Percentiles rank a stretch among this genome's conserved stretches.
Conservation (phyloP, 2,329 filamentous ascomycete species). For the Fusarium sacchari region DNA sequence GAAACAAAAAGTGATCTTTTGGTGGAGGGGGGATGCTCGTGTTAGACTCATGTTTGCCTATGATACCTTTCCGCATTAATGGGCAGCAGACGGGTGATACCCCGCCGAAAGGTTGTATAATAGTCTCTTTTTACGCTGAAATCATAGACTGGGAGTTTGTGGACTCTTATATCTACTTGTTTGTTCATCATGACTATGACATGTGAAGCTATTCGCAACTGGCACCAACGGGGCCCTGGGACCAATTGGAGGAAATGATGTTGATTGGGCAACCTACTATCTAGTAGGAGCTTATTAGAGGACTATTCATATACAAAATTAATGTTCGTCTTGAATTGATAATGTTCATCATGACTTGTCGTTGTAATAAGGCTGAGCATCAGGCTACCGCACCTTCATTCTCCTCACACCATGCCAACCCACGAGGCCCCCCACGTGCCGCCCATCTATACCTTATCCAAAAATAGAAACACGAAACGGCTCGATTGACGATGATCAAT, state of each 20-base stretch:
- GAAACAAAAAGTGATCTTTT: constrained; percentile 38
- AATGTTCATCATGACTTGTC: background rate
- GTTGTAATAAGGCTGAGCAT: background rate
- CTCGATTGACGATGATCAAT: background rate
- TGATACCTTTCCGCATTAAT: constrained; percentile 39
- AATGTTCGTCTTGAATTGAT: background rate
- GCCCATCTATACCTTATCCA: background rate
- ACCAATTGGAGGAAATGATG: background rate
- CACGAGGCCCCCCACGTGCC: background rate
- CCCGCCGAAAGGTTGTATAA: constrained; percentile 42
- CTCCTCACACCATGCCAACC: background rate
- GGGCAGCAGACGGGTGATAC: constrained; percentile 42
- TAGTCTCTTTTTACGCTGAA: constrained; percentile 42
- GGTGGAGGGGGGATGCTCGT: constrained; percentile 32
- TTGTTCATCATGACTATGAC: background rate
- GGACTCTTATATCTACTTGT: constrained; percentile 23
- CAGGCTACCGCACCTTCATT: background rate
- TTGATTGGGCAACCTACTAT: background rate
- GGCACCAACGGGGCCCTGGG: background rate
- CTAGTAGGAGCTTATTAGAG: too few relatives aligned
- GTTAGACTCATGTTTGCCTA: constrained; percentile 41
- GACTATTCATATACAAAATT: too few relatives aligned
- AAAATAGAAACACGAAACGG: constrained; percentile 1
- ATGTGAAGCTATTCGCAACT: background rate
- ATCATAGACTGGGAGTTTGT: constrained; percentile 40